These are phyloP conservation scores for Platanthera zijinensis DNA, from an alignment of 106 monocot genomes.

Conservation along the genomic window DNA sequence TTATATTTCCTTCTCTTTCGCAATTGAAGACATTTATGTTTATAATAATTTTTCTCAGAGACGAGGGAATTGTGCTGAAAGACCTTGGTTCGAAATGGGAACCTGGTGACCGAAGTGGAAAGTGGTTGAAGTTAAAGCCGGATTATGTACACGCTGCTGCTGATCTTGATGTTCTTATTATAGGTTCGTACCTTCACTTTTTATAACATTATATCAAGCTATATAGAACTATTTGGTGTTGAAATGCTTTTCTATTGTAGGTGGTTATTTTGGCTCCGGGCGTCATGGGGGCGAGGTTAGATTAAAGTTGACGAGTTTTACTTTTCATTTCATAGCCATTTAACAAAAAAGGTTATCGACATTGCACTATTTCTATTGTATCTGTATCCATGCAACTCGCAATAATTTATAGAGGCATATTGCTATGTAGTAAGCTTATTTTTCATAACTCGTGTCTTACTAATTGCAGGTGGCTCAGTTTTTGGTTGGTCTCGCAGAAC, in stretches of 20 bases:
- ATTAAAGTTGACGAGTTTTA: background rate
- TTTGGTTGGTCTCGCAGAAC: constrained; percentile 80
- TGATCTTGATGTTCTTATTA: constrained; percentile 95
- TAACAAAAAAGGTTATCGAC: background rate
- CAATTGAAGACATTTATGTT: background rate
- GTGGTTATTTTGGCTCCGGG: constrained; percentile 98
- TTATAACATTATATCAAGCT: background rate
- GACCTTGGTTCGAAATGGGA: constrained; percentile 97
- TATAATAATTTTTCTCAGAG: constrained; percentile 32
- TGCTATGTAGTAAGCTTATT: background rate
- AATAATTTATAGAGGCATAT: background rate
- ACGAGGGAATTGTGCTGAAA: constrained; percentile 89
- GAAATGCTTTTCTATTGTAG: constrained; percentile 27
- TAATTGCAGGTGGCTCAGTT: constrained; percentile 89
- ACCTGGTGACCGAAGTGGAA: constrained; percentile 87
- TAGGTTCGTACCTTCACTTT: constrained; percentile 38
- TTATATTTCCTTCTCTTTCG: background rate
- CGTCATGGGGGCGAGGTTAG: constrained; percentile 90
- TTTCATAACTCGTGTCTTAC: background rate
- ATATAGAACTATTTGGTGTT: background rate
- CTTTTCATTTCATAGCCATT: background rate
- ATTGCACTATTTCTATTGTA: background rate
- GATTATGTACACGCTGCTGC: constrained; percentile 94
- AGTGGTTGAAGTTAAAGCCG: constrained; percentile 98
- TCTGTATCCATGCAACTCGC: background rate